phyloP scores from a whole-genome alignment of 768 basidiomycete species.

The Albatrellus ellisii region DNA sequence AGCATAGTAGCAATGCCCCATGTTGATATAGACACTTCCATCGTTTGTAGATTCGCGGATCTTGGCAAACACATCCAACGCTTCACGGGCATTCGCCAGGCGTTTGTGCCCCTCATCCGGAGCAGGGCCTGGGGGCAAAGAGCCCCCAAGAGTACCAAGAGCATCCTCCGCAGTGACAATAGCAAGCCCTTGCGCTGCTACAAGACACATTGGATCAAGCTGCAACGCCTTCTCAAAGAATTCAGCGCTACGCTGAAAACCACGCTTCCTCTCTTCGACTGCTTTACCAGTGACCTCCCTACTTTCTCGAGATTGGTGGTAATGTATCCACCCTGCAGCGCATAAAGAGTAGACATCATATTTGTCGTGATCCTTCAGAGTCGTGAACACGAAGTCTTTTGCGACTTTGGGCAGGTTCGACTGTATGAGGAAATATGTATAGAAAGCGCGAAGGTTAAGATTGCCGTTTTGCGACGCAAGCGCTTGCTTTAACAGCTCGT shows the following conservation, averaged over 20 bases:
- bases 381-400: conserved; percentile 82
- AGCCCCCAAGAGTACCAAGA: conserved; percentile 52
- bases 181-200: conserved; percentile 91
- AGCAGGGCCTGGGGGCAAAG: conserved; percentile 29
- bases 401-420: conserved; percentile 57
- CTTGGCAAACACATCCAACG: conserved; percentile 80
- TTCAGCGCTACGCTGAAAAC: conserved; percentile 76
- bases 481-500: conserved; percentile 82
- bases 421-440: conserved; percentile 86
- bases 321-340: conserved; percentile 78
- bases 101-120: conserved; percentile 54
- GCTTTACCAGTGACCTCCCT: conserved; percentile 45
- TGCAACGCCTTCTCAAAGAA: conserved; percentile 87
- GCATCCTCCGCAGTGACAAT: conserved; percentile 91
- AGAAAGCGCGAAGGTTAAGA: conserved; percentile 84
- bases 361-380: conserved; percentile 75
- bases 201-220: conserved; percentile 74
- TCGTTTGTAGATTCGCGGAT: conserved; percentile 75
- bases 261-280: conserved; percentile 58
- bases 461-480: conserved; percentile 65
- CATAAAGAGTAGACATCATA: conserved; percentile 88
- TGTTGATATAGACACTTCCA: conserved; percentile 87
- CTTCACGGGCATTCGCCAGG: conserved; percentile 69
- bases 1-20: conserved; percentile 90
- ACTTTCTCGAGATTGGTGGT: conserved; percentile 76